Conservation (phyloP, 768 basidiomycete species). For the Trametes meyenii region DNA sequence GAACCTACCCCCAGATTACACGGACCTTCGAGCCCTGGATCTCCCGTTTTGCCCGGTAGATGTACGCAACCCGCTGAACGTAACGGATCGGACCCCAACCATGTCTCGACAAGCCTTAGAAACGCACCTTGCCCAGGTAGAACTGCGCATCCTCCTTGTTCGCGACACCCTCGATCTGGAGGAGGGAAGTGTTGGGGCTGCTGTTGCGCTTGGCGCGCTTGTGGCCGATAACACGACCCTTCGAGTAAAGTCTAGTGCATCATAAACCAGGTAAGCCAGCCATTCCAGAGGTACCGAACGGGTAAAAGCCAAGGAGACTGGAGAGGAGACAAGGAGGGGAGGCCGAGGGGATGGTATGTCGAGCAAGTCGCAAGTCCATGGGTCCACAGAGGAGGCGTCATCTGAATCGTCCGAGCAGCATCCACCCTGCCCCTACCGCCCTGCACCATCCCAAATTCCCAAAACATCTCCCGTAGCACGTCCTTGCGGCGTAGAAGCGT, state of each 20-base stretch:
- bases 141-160: slow-evolving; percentile 94
- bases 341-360: background rate
- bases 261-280: slow-evolving; percentile 10
- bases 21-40: slow-evolving; percentile 94
- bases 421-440: slow-evolving; percentile 46
- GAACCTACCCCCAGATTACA: slow-evolving; percentile 94
- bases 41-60: slow-evolving; percentile 96
- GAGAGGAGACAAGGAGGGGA: background rate
- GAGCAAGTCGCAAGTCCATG: background rate
- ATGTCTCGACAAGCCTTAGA: too few relatives aligned
- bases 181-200: slow-evolving; percentile 91
- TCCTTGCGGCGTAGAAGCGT: slow-evolving; percentile 11
- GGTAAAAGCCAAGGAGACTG: background rate
- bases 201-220: slow-evolving; percentile 98
- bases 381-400: slow-evolving; percentile 19
- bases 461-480: slow-evolving; percentile 25
- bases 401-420: slow-evolving; percentile 40
- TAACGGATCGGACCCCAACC: background rate
- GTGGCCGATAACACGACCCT: slow-evolving; percentile 97
- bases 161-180: slow-evolving; percentile 97
- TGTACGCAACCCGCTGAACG: slow-evolving; percentile 88
- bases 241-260: slow-evolving; percentile 78
- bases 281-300: background rate
- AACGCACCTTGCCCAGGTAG: slow-evolving; percentile 95
- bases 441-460: slow-evolving; percentile 18